Base-by-base conservation (phyloP, 257 asterid genomes). In the Solanum sejunctum region DNA sequence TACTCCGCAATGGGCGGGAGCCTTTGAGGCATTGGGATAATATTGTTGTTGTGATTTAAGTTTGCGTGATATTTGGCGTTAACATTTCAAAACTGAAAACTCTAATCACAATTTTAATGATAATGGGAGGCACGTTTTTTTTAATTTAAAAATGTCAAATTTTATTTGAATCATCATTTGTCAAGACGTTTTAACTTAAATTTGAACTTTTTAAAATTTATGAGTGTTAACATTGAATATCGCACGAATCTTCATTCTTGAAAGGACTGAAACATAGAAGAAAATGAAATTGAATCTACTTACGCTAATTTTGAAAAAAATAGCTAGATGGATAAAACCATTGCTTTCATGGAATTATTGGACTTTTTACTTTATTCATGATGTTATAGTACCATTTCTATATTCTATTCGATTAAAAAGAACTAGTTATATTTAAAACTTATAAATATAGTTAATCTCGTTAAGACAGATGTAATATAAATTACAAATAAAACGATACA, bases 171-270 rank as follows among this genome's bases (percentile, higher is more conserved):
- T 36, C 41, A 36, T 36, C 6, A 36, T 36, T 36, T 36, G 6
- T 5, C 41, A 36, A 5, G 0, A 36, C 0, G 3, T 4, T 3
- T 36, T 3, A 0, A 5, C 41, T 3, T 36, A 36, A 36, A 0
- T 36, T 36, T 36, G 6, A 36, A 36, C 36, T 36, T 36, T 36
- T 36, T 5, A 36, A 36, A 36, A 36, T 36, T 36, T 36, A 1
- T 3, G 6, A 36, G 1, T 36, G 0, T 36, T 4, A 36, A 36
- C 41, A 0, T 5, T 5, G 6, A 36, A 5, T 36, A 6, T 36
- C 6, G 41, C 6, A 1, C 1, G 6, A 36, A 36, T 36, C 41
- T 36, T 36, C 41, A 36, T 36, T 36, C 41, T 36, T 36, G 6
- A 36, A 36, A 3, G 41, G 41, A 5, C 41, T 36, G 41, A 36